Conservation (phyloP, 148 eudicot species). For the Cornus suecica region DNA sequence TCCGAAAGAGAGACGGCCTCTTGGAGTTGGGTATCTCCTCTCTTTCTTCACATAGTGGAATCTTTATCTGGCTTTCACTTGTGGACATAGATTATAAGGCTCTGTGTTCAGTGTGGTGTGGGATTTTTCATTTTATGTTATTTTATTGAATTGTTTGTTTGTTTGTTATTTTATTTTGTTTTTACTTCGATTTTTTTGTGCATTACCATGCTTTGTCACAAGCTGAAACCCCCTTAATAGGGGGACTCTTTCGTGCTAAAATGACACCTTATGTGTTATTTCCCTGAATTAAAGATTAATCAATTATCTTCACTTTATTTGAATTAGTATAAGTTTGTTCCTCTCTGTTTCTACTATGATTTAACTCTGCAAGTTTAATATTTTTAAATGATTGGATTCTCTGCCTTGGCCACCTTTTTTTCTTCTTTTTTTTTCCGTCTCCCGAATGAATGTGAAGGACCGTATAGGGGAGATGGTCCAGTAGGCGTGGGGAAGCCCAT, state of each 20-base stretch:
- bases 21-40: too few relatives aligned
- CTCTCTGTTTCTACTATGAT: background rate
- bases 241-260: background rate
- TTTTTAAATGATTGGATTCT: background rate
- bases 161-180: too few relatives aligned
- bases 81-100: too few relatives aligned
- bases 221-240: background rate
- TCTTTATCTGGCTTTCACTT: too few relatives aligned
- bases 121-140: too few relatives aligned
- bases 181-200: too few relatives aligned
- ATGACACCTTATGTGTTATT: background rate
- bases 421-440: too few relatives aligned
- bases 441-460: conserved; percentile 37
- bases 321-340: background rate
- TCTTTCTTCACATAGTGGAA: too few relatives aligned
- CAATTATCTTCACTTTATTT: background rate
- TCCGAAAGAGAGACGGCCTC: too few relatives aligned
- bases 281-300: background rate
- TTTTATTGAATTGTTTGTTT: too few relatives aligned
- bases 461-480: conserved; percentile 66
- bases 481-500: conserved; percentile 57
- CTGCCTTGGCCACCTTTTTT: background rate
- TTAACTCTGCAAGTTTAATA: background rate
- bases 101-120: too few relatives aligned
- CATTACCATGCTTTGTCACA: too few relatives aligned